Percentiles rank a stretch among this genome's conserved stretches.
Evolutionary conservation across 1,284 basidiomycete genomes (phyloP).

Genomic region (Boletus mariae): DNA sequence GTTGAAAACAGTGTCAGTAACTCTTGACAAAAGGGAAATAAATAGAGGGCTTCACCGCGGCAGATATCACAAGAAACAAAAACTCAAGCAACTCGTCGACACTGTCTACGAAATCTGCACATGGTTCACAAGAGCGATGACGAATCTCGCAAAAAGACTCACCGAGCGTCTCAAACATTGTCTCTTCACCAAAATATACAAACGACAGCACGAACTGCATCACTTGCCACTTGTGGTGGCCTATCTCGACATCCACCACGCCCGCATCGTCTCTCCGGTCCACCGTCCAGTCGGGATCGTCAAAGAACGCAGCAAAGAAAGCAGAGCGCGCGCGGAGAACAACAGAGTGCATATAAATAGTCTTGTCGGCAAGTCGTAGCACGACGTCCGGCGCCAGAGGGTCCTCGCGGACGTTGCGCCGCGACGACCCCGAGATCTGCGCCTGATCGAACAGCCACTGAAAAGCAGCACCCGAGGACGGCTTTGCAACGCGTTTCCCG

Average conservation of each 20-base stretch:
- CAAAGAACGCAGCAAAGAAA: conserved; percentile 87
- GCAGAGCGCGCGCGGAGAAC: conserved; percentile 80
- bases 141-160: conserved; percentile 27
- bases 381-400: conserved; percentile 64
- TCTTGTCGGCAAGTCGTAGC: conserved; percentile 69
- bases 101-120: conserved; percentile 58
- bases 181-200: conserved; percentile 78
- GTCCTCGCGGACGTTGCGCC: conserved; percentile 9
- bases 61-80: conserved; percentile 83
- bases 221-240: conserved; percentile 71
- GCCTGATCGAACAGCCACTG: conserved; percentile 40
- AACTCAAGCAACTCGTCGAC: conserved; percentile 84
- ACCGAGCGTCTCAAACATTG: conserved; percentile 76
- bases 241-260: conserved; percentile 65
- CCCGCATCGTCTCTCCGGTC: conserved; percentile 56
- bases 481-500: conserved; percentile 44
- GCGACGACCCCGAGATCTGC: conserved; percentile 20
- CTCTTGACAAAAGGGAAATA: background rate
- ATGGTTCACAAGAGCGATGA: background rate
- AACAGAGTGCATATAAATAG: conserved; percentile 69
- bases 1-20: conserved; percentile 7
- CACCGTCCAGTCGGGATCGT: conserved; percentile 78
- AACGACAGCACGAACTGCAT: conserved; percentile 78
- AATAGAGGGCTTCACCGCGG: conserved; percentile 54
- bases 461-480: conserved; percentile 52